Evolutionary conservation across 805 yeast genomes (phyloP), one percentile per base, ranked within the genome.

Genomic region (Lachancea sp.): DNA sequence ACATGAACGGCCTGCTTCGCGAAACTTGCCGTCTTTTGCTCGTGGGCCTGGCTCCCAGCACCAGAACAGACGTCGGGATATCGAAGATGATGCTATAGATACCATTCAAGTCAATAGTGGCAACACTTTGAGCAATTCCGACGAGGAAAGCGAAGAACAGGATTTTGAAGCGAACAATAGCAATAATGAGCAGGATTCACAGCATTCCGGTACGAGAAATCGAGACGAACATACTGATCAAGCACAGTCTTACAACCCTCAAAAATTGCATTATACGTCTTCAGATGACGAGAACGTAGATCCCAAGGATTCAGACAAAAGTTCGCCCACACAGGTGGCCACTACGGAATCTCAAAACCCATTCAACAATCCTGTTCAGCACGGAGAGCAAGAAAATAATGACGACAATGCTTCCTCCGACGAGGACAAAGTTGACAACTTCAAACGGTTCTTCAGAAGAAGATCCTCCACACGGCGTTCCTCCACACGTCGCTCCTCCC

Each of bases 381-480:
- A 7, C 36, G 42, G 38, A 9, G 40, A 47, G 11, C 38, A 43
- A 9, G 42, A 47, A 22, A 35, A 39, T 13, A 36, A 47, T 31
- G 45, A 22, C 27, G 49, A 41, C 26, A 40, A 53, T 2, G 45
- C 49, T 10, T 40, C 42, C n/a, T 46, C 48, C 30, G 49, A 44
- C 15, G 55, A 51, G 37, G 46, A 47, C 36, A 55, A 49, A 41
- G 34, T 53, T 9, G 59, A 55, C 42, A 55, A 55, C 37, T 55
- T 55, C 39, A 53, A 47, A 32, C 50, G 49, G 16, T 49, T 55
- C 15, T 55, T 55, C 46, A 51, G 52, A 18, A 47, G 59, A 38
- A 45, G 54, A 18, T 48, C 50, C 26, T 39, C 50, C 11, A 16
- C 38, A 6, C 46, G 49, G n/a, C 44, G 43, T 9, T 18, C 25